Evolutionary conservation across 495 filamentous ascomycete species (phyloP).

Genomic region (Pseudomonodictys pantanalensis): DNA sequence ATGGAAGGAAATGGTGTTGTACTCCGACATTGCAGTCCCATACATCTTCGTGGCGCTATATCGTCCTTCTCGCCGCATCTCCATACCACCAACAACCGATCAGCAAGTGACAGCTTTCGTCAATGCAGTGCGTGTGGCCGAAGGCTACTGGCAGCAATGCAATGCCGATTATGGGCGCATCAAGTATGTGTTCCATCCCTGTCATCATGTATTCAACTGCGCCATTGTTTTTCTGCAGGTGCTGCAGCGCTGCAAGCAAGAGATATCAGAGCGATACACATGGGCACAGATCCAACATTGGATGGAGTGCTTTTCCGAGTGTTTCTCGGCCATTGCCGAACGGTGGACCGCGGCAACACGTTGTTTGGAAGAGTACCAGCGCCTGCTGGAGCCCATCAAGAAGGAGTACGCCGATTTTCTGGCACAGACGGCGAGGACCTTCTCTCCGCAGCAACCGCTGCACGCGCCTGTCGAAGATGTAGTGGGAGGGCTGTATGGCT

Average conservation of each 20-base stretch:
- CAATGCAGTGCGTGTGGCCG: constrained; percentile 12
- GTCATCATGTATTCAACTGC: constrained; percentile 15
- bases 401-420: constrained; percentile 25
- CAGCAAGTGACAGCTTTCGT: constrained; percentile 10
- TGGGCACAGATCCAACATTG: constrained; percentile 14
- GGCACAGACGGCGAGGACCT: constrained; percentile 1
- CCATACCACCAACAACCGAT: constrained; percentile 4
- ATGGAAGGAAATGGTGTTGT: constrained; percentile 23
- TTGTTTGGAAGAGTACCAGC: constrained; percentile 26
- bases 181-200: constrained; percentile 28
- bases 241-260: constrained; percentile 10
- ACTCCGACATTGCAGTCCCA: constrained; percentile 18
- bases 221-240: constrained; percentile 23
- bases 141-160: constrained; percentile 19
- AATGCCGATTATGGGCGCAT: constrained; percentile 16
- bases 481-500: no score
- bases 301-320: constrained; percentile 16
- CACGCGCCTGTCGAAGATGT: no score
- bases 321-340: constrained; percentile 22
- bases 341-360: constrained; percentile 22
- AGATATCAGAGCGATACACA: constrained; percentile 15
- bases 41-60: constrained; percentile 20
- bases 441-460: not conserved
- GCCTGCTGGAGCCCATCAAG: constrained; percentile 9
- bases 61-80: constrained; percentile 8